Evolutionary conservation across 1,284 basidiomycete genomes (phyloP).

Genomic region (Stygiomarasmius scandens): DNA sequence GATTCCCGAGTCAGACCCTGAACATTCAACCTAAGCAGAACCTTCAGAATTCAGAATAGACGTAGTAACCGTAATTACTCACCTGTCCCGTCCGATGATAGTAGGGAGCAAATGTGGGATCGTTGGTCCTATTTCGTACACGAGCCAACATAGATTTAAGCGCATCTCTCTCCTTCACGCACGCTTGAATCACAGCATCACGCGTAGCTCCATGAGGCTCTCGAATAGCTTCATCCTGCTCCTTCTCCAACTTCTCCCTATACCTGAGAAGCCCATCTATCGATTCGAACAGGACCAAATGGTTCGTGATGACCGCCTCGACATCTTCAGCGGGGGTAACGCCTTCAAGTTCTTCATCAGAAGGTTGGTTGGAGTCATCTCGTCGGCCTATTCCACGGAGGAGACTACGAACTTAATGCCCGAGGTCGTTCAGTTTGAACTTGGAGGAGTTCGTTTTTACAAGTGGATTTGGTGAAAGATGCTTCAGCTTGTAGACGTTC

Average conservation of each 20-base stretch:
- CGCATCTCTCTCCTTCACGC: conserved; percentile 87
- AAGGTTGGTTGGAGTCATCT: conserved; percentile 81
- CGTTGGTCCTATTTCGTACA: conserved; percentile 24
- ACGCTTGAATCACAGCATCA: conserved; percentile 75
- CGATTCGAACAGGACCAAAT: conserved; percentile 87
- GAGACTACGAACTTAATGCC: conserved; percentile 82
- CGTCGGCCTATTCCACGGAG: conserved; percentile 79
- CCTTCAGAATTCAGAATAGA: too few relatives aligned
- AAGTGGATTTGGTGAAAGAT: conserved; percentile 56
- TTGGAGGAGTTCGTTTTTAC: conserved; percentile 75
- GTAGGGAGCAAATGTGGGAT: conserved; percentile 12
- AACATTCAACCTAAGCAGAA: conserved; percentile 12
- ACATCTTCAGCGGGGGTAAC: conserved; percentile 55
- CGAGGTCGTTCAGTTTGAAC: conserved; percentile 85
- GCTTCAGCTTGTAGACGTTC: conserved; percentile 79
- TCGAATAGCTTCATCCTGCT: conserved; percentile 79
- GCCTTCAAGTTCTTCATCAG: conserved; percentile 68
- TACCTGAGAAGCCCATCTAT: conserved; percentile 82
- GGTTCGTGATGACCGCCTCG: conserved; percentile 84
- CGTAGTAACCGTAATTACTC: too few relatives aligned
- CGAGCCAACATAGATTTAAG: conserved; percentile 75
- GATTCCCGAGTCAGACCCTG: conserved; percentile 5
- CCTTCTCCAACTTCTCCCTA: conserved; percentile 62
- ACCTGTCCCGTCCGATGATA: conserved; percentile 12
- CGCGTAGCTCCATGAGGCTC: conserved; percentile 88